These are phyloP conservation scores for Verticillium dahliae DNA, from an alignment of 2,329 filamentous ascomycete species.

Conservation along the genomic window DNA sequence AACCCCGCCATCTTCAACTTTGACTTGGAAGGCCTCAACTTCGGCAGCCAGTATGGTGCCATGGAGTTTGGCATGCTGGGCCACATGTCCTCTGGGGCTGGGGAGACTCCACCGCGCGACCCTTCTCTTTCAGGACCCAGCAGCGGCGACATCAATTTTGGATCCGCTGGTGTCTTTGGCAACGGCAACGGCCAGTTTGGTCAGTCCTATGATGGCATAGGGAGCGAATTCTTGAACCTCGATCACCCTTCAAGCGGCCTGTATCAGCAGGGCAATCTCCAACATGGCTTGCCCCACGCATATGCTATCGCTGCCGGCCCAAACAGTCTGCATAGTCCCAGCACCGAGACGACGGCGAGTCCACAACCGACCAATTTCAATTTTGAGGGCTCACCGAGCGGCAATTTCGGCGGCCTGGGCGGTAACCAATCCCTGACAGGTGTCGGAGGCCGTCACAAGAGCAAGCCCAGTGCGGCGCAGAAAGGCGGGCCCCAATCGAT, in stretches of 20 bases:
- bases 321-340: slow-evolving; percentile 56
- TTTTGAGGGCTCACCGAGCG: slow-evolving; percentile 49
- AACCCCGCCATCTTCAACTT: slow-evolving; percentile 94
- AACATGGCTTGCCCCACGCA: slow-evolving; percentile 57
- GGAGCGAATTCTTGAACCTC: slow-evolving; percentile 46
- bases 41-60: slow-evolving; percentile 92
- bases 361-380: slow-evolving; percentile 46
- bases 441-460: slow-evolving; percentile 31
- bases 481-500: slow-evolving; percentile 40
- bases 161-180: slow-evolving; percentile 40
- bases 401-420: slow-evolving; percentile 10
- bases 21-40: slow-evolving; percentile 87
- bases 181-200: slow-evolving; percentile 44
- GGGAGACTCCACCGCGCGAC: slow-evolving; percentile 69
- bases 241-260: slow-evolving; percentile 40
- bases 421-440: slow-evolving; percentile 16
- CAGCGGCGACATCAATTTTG: slow-evolving; percentile 30
- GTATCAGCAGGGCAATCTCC: slow-evolving; percentile 51
- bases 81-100: slow-evolving; percentile 88
- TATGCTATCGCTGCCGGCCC: slow-evolving; percentile 59
- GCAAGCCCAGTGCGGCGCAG: slow-evolving; percentile 33
- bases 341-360: slow-evolving; percentile 56
- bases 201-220: slow-evolving; percentile 44
- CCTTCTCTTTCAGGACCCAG: slow-evolving; percentile 33
- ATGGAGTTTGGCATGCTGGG: slow-evolving; percentile 94